Base-by-base conservation (phyloP, 2,329 filamentous ascomycete genomes). In the Alternaria burnsii region DNA sequence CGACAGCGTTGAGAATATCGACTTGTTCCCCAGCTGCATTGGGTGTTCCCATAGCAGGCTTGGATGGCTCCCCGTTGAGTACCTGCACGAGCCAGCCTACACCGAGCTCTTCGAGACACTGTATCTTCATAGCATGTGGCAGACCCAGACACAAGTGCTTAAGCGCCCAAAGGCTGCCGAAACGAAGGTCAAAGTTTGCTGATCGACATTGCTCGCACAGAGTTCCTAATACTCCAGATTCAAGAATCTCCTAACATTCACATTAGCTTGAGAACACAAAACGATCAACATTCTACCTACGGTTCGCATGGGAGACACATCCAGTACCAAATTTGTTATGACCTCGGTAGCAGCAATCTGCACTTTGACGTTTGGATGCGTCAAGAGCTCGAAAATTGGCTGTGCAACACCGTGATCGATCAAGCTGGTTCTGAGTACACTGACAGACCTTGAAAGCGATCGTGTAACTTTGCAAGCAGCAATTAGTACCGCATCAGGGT, bases 141-240 rank as follows among this genome's bases (percentile, higher is more conserved):
- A 91, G 87, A 22, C 88, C 89, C 64, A 91, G 86, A 3, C 97
- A 90, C 51, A 97, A 85, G 78, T 98, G 93, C 75, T 98, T 98
- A 59, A 99, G 82, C 6, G 93, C 93, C 94, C 95, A 99, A 2
- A 99, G 80, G 22, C 94, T 93, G 70, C 95, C 93, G 26, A 96
- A 84, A 24, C 93, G 88, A 54, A 98, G 83, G 47, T 89, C 87
- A n/a, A 91, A 86, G 71, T 94, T 91, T 47, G 86, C 85, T 0
- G 92, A 95, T 76, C 91, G 91, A 1, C 94, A 93, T 75, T 97
- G 92, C 68, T 91, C 87, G 72, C 93, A 97, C 1, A 98, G 82
- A 0, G 91, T 86, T 62, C 88, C 88, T 67, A 97, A 84, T 1
- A 95, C 87, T 7, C 92, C 92, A 5, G 86, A 86, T 50, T 91